Evolutionary conservation across 345 rosid species (phyloP).

Genomic region (Acer campestre): DNA sequence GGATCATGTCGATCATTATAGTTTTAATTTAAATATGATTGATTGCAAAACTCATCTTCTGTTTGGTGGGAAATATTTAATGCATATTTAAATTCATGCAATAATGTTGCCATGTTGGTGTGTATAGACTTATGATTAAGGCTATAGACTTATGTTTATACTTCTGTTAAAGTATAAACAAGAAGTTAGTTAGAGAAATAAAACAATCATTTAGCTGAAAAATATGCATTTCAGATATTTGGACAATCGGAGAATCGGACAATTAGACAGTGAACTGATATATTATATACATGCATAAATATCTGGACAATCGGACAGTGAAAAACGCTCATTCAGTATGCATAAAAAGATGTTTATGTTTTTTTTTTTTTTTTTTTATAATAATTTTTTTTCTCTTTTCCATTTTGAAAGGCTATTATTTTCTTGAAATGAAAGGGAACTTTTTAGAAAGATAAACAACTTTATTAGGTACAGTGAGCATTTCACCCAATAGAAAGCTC

Average conservation of each 20-base stretch:
- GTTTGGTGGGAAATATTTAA: conserved; percentile 5
- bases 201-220: neutral
- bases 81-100: too few relatives aligned
- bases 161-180: neutral
- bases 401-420: too few relatives aligned
- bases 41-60: neutral
- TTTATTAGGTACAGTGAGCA: conserved; percentile 5
- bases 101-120: neutral
- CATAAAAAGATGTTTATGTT: too few relatives aligned
- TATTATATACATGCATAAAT: too few relatives aligned
- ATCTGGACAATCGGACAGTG: too few relatives aligned
- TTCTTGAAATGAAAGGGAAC: too few relatives aligned
- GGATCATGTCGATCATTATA: neutral
- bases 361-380: too few relatives aligned
- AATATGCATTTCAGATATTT: neutral
- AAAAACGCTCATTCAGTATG: too few relatives aligned
- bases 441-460: neutral
- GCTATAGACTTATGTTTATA: neutral
- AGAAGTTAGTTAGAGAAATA: neutral
- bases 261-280: too few relatives aligned
- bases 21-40: neutral
- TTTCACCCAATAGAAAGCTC: neutral
- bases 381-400: too few relatives aligned
- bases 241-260: too few relatives aligned
- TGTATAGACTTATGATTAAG: neutral